These are phyloP conservation scores for Hymenoscyphus salicellus DNA, from an alignment of 2,329 filamentous ascomycete genomes.

Conservation along the genomic window DNA sequence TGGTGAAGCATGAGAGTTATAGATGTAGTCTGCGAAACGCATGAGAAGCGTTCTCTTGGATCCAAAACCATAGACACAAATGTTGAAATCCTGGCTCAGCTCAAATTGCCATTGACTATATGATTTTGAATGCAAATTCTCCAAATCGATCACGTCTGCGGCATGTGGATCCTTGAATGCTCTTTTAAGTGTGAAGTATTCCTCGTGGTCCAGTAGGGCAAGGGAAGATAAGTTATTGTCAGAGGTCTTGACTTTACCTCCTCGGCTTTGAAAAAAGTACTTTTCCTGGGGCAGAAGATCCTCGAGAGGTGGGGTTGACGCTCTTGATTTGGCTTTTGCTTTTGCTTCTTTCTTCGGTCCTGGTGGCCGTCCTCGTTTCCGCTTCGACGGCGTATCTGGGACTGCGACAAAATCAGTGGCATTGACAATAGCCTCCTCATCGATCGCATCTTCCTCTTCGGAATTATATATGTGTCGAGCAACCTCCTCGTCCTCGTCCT, in stretches of 20 bases:
- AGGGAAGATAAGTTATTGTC: conserved; percentile 77
- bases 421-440: conserved; percentile 35
- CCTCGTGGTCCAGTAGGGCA: conserved; percentile 79
- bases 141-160: conserved; percentile 66
- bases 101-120: conserved; percentile 95
- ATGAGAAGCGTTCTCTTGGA: conserved; percentile 77
- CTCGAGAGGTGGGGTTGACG: conserved; percentile 64
- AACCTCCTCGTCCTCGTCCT: conserved; percentile 65
- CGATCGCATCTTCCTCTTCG: conserved; percentile 44
- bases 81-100: conserved; percentile 77
- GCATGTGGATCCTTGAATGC: conserved; percentile 64
- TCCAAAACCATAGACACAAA: conserved; percentile 90
- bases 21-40: conserved; percentile 69
- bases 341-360: conserved; percentile 22
- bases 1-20: conserved; percentile 42
- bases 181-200: conserved; percentile 74
- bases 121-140: conserved; percentile 71
- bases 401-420: conserved; percentile 18
- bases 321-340: conserved; percentile 50
- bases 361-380: conserved; percentile 45
- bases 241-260: conserved; percentile 78
- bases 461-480: conserved; percentile 66
- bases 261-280: conserved; percentile 90
- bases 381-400: conserved; percentile 51
- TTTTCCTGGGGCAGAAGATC: conserved; percentile 84